Base-by-base conservation (phyloP, 345 rosid genomes). In the Brassica juncea region DNA sequence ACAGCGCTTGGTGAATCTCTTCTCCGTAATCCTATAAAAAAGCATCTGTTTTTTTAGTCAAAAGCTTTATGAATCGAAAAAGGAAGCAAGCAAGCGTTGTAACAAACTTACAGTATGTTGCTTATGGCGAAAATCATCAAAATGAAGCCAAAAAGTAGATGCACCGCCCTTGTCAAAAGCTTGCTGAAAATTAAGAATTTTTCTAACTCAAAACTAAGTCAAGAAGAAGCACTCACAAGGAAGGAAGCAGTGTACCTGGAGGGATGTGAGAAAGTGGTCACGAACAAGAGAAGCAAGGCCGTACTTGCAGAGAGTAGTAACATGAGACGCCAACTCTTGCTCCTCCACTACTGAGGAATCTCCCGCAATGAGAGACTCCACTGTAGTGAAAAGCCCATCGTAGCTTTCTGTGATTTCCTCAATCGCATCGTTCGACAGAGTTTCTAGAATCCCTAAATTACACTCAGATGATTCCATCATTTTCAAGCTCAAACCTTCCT, bases 91-190 rank as follows among this genome's bases (percentile, higher is more conserved):
- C 19, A 71, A 49, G 75, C 42, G 5, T 28, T 28, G 66, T 10
- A 66, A 61, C 76, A 37, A 73, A 54, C 89, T 64, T 86, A 88
- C 93, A 67, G 44, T 37, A 63, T 69, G 67, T 64, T 72, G 77
- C 59, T 80, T 81, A 73, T 86, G 49, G 78, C 79, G 76, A 72
- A 84, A 91, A 59, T 58, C 84, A 62, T 91, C 94, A 82, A 93
- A 93, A 82, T 87, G 86, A 72, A 37, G 84, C 97, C 96, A 95
- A 87, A 95, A 93, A 76, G 84, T 89, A 4, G 82, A 81, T 0
- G 84, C 88, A 1, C 89, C 82, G 8, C 75, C 82, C 78, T 65
- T 86, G 85, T 93, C 91, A 73, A 93, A 95, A 34, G 82, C 72
- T 83, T 83, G 87, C 98, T 95, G 91, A 65, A 47, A 10, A 14